These are phyloP conservation scores for Podaxis mareebaensis DNA, from an alignment of 768 basidiomycete species.

Conservation along the genomic window DNA sequence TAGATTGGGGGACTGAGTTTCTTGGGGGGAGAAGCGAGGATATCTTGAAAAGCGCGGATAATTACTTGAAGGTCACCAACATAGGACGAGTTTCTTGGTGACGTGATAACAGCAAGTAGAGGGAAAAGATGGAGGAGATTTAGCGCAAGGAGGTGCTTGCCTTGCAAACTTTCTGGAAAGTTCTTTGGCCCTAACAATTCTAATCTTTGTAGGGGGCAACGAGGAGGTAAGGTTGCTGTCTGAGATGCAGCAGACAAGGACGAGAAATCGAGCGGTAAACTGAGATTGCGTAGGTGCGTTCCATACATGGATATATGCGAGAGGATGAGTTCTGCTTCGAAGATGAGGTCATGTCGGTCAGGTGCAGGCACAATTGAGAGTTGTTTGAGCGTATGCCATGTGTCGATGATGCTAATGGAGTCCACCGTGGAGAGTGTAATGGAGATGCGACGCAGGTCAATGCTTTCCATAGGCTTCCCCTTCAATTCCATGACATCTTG, in stretches of 20 bases:
- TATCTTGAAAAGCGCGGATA: not conserved
- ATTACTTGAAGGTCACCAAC: not conserved
- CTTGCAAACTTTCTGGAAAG: not conserved
- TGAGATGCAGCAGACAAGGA: not conserved
- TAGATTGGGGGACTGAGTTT: not conserved
- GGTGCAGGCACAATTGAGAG: not conserved
- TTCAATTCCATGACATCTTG: not conserved
- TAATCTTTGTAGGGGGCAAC: not conserved
- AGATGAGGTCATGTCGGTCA: not conserved
- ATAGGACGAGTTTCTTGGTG: not conserved
- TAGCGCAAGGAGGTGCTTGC: not conserved
- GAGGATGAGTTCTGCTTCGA: not conserved
- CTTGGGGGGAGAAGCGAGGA: not conserved
- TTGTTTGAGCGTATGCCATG: not conserved
- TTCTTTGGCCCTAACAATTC: not conserved
- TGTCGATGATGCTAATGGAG: not conserved
- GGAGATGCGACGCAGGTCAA: not conserved
- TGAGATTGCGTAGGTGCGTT: not conserved
- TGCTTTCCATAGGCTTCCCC: not conserved
- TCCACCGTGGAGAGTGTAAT: not conserved
- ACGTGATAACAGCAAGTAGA: not conserved
- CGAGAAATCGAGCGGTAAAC: not conserved
- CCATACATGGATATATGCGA: not conserved
- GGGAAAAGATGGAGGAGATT: conserved; percentile 5
- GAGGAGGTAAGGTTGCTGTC: too few relatives aligned